phyloP scores from a whole-genome alignment of 163 green algal species.

The Prototheca wickerhamii region DNA sequence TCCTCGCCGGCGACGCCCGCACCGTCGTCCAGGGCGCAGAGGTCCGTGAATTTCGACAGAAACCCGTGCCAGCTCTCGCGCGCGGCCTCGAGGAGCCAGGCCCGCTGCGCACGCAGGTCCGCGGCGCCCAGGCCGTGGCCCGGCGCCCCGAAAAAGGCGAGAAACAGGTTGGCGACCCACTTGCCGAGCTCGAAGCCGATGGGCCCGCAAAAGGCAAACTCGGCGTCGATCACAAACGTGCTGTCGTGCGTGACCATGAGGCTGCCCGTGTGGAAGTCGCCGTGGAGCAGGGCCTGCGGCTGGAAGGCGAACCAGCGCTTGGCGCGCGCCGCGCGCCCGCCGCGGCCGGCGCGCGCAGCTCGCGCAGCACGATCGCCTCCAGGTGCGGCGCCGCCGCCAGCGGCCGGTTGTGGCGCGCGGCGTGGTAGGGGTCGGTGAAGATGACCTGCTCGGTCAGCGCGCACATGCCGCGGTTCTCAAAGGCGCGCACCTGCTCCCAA shows the following conservation, averaged over 20 bases:
- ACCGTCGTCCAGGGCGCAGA: conserved; percentile 42
- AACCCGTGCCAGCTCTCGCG: conserved; percentile 53
- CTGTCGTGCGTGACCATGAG: conserved; percentile 66
- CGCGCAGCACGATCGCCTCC: conserved; percentile 41
- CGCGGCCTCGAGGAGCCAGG: conserved; percentile 45
- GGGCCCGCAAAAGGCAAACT: conserved; percentile 94
- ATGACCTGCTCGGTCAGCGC: conserved; percentile 85
- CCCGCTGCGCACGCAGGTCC: conserved; percentile 25
- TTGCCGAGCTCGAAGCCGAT: conserved; percentile 96
- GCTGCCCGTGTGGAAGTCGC: conserved; percentile 93
- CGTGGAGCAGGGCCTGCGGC: conserved; percentile 84
- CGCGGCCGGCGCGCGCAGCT: conserved; percentile 51
- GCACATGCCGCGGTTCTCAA: conserved; percentile 84
- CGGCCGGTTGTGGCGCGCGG: conserved; percentile 59
- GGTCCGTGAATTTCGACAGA: conserved; percentile 39
- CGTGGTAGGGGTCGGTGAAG: conserved; percentile 88
- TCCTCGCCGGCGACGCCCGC: conserved; percentile 28
- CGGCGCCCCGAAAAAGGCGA: conserved; percentile 79
- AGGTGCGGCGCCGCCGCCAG: conserved; percentile 68
- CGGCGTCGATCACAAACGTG: conserved; percentile 73
- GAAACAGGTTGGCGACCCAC: conserved; percentile 86
- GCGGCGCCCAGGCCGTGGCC: conserved; percentile 44
- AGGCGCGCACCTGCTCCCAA: conserved; percentile 39
- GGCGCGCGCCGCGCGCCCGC: conserved; percentile 18
- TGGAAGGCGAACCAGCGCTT: conserved; percentile 61